A percentile compares a stretch with the other conserved stretches of the same genome.
These are phyloP conservation scores for Tephrocybe rancida DNA, from an alignment of 768 basidiomycete genomes.

Conservation along the genomic window DNA sequence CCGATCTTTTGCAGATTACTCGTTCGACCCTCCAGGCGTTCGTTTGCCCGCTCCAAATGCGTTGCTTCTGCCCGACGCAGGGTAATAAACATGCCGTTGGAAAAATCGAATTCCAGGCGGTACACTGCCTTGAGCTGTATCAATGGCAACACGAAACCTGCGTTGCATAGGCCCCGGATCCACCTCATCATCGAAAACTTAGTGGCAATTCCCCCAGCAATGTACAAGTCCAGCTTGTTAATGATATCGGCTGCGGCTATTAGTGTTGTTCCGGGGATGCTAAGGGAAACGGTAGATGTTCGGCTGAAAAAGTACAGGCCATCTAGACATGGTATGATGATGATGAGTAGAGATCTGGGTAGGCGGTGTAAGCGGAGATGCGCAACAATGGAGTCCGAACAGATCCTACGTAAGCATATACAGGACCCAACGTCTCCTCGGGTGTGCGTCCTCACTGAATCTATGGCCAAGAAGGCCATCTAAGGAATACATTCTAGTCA, in stretches of 20 bases:
- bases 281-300: slow-evolving; percentile 32
- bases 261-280: slow-evolving; percentile 22
- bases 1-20: background rate
- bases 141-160: slow-evolving; percentile 12
- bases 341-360: background rate
- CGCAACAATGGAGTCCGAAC: background rate
- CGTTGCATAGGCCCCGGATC: background rate
- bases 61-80: slow-evolving; percentile 21
- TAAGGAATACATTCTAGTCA: slow-evolving; percentile 4
- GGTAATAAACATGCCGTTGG: slow-evolving; percentile 20
- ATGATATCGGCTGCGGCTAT: slow-evolving; percentile 14
- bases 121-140: slow-evolving; percentile 26
- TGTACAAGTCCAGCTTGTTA: background rate
- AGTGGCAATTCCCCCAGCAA: background rate
- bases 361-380: background rate
- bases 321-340: slow-evolving; percentile 6
- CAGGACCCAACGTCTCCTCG: slow-evolving; percentile 19
- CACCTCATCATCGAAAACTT: background rate
- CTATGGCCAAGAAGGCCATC: slow-evolving; percentile 29
- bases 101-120: slow-evolving; percentile 23
- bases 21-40: slow-evolving; percentile 16
- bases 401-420: slow-evolving; percentile 14
- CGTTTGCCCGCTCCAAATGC: slow-evolving; percentile 31
- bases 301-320: slow-evolving; percentile 34
- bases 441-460: slow-evolving; percentile 28